These are phyloP conservation scores for Castanea sativa DNA, from an alignment of 306 rosid genomes.

Conservation along the genomic window DNA sequence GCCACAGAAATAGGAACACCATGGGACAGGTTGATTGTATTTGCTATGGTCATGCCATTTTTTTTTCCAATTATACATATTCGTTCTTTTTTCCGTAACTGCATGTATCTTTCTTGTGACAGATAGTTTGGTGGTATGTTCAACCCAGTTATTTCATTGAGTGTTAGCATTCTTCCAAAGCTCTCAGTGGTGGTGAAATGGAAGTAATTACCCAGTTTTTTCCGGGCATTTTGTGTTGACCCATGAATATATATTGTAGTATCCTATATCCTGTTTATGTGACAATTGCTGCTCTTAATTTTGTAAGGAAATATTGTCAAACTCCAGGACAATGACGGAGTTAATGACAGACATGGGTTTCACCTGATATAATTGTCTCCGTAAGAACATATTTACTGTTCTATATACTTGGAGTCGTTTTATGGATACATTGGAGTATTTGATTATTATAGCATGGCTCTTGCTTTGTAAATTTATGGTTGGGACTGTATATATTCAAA, in stretches of 20 bases:
- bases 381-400: neutral
- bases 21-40: slow-evolving; percentile 11
- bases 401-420: neutral
- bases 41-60: slow-evolving; percentile 9
- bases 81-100: neutral
- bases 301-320: neutral
- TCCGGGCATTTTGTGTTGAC: neutral
- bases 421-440: neutral
- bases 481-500: neutral
- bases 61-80: slow-evolving; percentile 6
- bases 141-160: slow-evolving; percentile 1
- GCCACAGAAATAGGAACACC: slow-evolving; percentile 61
- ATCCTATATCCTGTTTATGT: neutral
- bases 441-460: neutral
- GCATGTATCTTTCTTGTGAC: neutral
- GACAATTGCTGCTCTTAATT: neutral
- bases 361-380: neutral
- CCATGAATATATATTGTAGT: slow-evolving; percentile 1
- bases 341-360: neutral
- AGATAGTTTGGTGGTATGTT: neutral
- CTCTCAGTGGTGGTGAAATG: neutral
- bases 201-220: neutral
- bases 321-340: neutral
- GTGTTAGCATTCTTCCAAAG: slow-evolving; percentile 5
- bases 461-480: slow-evolving; percentile 27